phyloP scores from a whole-genome alignment of 2,329 filamentous ascomycete genomes.

The Alternaria infectoria region DNA sequence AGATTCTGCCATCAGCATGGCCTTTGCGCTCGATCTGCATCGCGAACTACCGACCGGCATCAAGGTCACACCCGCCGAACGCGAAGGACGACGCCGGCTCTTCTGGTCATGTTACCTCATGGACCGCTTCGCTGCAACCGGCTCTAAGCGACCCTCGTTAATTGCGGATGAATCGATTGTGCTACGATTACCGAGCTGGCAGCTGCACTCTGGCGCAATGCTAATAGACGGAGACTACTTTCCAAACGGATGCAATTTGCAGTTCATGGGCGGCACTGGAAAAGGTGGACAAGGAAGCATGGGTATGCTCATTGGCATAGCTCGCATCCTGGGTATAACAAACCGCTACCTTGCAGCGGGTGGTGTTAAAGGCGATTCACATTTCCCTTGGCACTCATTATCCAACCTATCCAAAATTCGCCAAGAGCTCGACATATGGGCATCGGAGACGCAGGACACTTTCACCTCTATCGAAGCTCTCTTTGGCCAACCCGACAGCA shows the following conservation, averaged over 20 bases:
- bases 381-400: slow-evolving; percentile 88
- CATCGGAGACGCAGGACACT: slow-evolving; percentile 77
- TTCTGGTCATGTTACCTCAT: slow-evolving; percentile 91
- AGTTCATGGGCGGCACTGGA: slow-evolving; percentile 71
- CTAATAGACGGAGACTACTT: slow-evolving; percentile 81
- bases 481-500: slow-evolving; percentile 79
- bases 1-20: slow-evolving; percentile 83
- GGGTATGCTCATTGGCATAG: slow-evolving; percentile 84
- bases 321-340: slow-evolving; percentile 79
- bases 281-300: slow-evolving; percentile 77
- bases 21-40: slow-evolving; percentile 80
- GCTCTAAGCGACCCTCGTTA: slow-evolving; percentile 81
- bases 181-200: slow-evolving; percentile 77
- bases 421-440: slow-evolving; percentile 85
- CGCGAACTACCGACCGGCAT: slow-evolving; percentile 72
- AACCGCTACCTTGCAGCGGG: slow-evolving; percentile 84
- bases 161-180: slow-evolving; percentile 78
- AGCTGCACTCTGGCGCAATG: slow-evolving; percentile 65
- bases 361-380: slow-evolving; percentile 85
- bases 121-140: slow-evolving; percentile 81
- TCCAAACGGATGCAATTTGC: slow-evolving; percentile 76
- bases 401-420: slow-evolving; percentile 86
- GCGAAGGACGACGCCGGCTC: slow-evolving; percentile 77
- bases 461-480: slow-evolving; percentile 77
- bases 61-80: slow-evolving; percentile 69